Evolutionary conservation across 2,329 filamentous ascomycete species (phyloP).

Genomic region (Chaetothyriales sp.): DNA sequence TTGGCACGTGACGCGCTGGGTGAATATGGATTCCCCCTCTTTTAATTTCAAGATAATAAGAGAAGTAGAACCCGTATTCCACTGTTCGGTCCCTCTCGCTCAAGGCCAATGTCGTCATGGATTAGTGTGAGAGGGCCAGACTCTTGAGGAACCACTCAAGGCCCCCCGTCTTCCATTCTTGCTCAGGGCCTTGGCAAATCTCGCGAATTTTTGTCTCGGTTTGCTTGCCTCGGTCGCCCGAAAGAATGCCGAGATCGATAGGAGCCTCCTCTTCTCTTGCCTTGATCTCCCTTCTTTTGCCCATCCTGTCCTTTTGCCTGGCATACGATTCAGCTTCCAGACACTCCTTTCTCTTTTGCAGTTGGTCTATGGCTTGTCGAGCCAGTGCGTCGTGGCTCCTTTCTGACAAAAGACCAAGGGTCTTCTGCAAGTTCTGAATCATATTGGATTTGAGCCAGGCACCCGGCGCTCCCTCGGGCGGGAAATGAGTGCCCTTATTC

Average conservation of each 20-base stretch:
- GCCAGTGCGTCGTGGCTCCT: background rate
- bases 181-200: slow-evolving; percentile 1
- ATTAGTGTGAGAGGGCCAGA: background rate
- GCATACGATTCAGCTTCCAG: background rate
- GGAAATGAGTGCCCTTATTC: background rate
- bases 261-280: slow-evolving; percentile 1
- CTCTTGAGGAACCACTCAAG: background rate
- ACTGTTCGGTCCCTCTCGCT: too few species aligned
- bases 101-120: too few species aligned
- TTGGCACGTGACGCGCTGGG: too few species aligned
- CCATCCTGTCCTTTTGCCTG: background rate
- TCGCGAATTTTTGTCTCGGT: background rate
- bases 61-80: too few species aligned
- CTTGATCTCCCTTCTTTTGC: background rate
- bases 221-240: background rate
- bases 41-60: too few species aligned
- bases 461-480: background rate
- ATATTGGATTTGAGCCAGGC: slow-evolving; percentile 1
- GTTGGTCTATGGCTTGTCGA: background rate
- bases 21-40: too few species aligned
- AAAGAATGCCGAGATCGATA: slow-evolving; percentile 1
- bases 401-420: background rate
- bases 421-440: slow-evolving; percentile 1
- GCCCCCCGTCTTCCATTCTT: slow-evolving; percentile 1
- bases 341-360: background rate